phyloP scores from a whole-genome alignment of 208 protist species.

The Leishmania lainsoni region DNA sequence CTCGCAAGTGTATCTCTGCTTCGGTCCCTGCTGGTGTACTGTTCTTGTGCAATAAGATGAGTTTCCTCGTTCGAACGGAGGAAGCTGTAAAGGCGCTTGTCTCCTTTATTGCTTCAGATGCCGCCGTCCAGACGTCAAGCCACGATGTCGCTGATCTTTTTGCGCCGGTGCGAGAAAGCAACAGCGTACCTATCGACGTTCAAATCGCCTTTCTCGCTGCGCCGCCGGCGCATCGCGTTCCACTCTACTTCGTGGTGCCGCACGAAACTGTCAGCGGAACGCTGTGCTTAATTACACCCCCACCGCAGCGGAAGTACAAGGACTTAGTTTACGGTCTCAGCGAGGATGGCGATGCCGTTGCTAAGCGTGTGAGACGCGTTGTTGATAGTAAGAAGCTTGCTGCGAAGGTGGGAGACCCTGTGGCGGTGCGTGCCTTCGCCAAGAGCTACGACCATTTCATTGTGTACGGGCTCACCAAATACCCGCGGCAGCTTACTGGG shows the following conservation, averaged over 20 bases:
- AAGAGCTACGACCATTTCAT: constrained; percentile 91
- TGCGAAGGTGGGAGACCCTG: constrained; percentile 74
- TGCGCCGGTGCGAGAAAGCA: constrained; percentile 35
- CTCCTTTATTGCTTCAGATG: constrained; percentile 43
- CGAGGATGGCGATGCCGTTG: constrained; percentile 65
- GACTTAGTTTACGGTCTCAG: constrained; percentile 68
- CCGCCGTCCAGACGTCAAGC: constrained; percentile 6
- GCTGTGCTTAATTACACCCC: constrained; percentile 83
- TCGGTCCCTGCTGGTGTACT: background rate
- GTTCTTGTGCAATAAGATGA: constrained; percentile 26
- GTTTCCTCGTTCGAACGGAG: constrained; percentile 42
- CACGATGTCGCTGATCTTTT: constrained; percentile 48
- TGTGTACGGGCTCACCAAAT: constrained; percentile 72
- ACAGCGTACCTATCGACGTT: constrained; percentile 54
- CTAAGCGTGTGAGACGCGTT: constrained; percentile 80
- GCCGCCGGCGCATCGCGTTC: constrained; percentile 77
- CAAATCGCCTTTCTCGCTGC: constrained; percentile 78
- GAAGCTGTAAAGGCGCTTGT: constrained; percentile 69
- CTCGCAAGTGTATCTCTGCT: constrained; percentile 7
- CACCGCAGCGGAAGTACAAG: constrained; percentile 81
- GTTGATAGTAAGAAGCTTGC: constrained; percentile 85
- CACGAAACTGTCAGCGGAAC: constrained; percentile 66
- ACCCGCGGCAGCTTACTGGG: constrained; percentile 78
- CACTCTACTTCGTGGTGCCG: constrained; percentile 77
- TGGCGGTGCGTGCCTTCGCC: constrained; percentile 78